Conservation (phyloP, 306 rosid species). For the Vigna reflexopilosa region DNA sequence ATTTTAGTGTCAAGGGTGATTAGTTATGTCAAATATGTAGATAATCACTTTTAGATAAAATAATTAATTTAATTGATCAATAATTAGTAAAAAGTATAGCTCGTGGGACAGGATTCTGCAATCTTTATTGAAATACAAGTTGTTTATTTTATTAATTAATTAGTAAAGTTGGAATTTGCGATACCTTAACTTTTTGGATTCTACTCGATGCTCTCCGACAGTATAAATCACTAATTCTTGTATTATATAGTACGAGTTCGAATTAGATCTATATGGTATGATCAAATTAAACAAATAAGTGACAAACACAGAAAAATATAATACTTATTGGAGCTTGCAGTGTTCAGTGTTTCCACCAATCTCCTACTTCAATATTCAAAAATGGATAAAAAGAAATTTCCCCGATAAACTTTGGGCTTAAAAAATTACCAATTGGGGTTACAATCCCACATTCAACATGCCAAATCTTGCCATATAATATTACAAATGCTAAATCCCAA, state of each 20-base stretch:
- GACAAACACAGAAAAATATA: background rate
- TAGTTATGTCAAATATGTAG: background rate
- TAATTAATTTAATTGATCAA: background rate
- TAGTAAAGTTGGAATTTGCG: background rate
- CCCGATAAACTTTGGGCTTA: background rate
- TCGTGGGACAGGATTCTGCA: background rate
- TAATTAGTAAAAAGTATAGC: background rate
- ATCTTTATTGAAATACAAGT: background rate
- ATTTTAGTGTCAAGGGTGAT: background rate
- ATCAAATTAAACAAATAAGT: background rate
- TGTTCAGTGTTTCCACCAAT: background rate
- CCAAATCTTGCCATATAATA: background rate
- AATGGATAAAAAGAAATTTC: too few relatives aligned
- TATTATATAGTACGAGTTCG: background rate
- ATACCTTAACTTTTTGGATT: background rate
- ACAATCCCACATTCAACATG: background rate
- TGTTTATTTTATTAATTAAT: background rate
- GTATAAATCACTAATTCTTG: slow-evolving; percentile 25
- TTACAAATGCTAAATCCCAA: slow-evolving; percentile 31
- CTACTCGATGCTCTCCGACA: background rate
- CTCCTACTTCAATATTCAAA: background rate
- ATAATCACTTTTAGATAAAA: background rate
- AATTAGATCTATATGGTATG: background rate
- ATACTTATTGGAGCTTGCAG: slow-evolving; percentile 26
- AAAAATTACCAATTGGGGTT: background rate